These are phyloP conservation scores for Pichia gijzeniarum DNA, from an alignment of 805 yeast genomes.

Conservation along the genomic window DNA sequence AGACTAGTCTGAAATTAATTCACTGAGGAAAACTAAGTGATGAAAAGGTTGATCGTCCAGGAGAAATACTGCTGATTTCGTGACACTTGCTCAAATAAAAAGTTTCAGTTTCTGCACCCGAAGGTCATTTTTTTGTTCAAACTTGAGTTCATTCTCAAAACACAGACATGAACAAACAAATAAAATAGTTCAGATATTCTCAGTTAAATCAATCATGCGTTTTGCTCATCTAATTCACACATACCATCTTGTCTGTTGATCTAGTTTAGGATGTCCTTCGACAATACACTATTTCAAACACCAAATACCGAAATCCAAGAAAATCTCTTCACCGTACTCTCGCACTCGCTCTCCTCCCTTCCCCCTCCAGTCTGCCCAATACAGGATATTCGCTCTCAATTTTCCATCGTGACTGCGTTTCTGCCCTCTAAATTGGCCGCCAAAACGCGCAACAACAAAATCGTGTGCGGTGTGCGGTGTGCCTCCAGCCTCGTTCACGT, in stretches of 20 bases:
- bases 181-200: neutral
- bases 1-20: too few relatives aligned
- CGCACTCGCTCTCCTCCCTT: neutral
- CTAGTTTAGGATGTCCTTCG: conserved; percentile 2
- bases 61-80: too few relatives aligned
- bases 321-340: conserved; percentile 2
- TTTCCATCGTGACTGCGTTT: neutral
- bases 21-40: too few relatives aligned
- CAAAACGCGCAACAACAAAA: too few relatives aligned
- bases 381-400: neutral
- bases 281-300: neutral
- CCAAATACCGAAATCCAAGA: neutral
- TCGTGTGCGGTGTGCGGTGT: neutral
- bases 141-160: too few relatives aligned
- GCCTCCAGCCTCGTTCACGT: too few relatives aligned
- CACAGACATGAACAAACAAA: neutral
- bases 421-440: too few relatives aligned
- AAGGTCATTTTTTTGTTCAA: too few relatives aligned
- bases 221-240: neutral
- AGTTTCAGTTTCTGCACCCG: too few relatives aligned
- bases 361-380: neutral
- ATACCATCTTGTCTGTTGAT: conserved; percentile 15
- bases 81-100: too few relatives aligned
- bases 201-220: too few relatives aligned
- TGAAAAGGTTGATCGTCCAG: too few relatives aligned